Evolutionary conservation across 768 basidiomycete species (phyloP), one percentile per base, ranked within the genome.

Genomic region (Leccinum rimulosum): DNA sequence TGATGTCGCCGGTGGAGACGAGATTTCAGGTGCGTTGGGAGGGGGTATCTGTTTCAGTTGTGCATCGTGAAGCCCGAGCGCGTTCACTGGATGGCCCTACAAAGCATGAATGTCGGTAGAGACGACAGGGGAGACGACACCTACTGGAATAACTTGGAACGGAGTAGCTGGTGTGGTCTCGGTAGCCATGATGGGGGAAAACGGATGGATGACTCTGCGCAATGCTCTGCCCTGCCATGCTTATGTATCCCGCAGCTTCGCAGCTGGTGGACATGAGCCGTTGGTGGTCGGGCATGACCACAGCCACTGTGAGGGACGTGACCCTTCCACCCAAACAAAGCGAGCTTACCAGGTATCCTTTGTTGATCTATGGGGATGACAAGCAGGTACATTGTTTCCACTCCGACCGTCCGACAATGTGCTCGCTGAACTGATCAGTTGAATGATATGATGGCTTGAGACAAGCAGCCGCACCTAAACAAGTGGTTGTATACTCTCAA

Each of bases 171-270:
- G 27, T 12, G 52, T 25, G 19, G 43, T 4, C 40, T 35, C 12
- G 19, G 49, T 35, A 27, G 59, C 47, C 67, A 69, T 67, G 58
- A 33, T 53, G 7, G 15, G 36, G 36, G 4, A 6, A 14, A 35
- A 14, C 12, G 35, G 12, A 35, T 35, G n/a, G 12, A 4, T 33
- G n/a, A 9, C 14, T 17, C 19, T 2, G 19, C n/a, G 15, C 19
- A n/a, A 4, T 6, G 14, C 14, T 45, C 27, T 14, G 40, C 30
- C 40, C 15, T 5, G 10, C 28, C 50, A 30, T 30, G 38, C 30
- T 50, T 66, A 59, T 69, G 68, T 66, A 61, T 28, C 48, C 36
- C 3, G 28, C 35, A 48, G 55, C 22, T 6, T 40, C 28, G 8
- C 17, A 15, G 30, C 12, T 53, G 5, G 61, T 61, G 63, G 59